phyloP scores from a whole-genome alignment of 805 yeast genomes.

The Phaffomyces thermotolerans region DNA sequence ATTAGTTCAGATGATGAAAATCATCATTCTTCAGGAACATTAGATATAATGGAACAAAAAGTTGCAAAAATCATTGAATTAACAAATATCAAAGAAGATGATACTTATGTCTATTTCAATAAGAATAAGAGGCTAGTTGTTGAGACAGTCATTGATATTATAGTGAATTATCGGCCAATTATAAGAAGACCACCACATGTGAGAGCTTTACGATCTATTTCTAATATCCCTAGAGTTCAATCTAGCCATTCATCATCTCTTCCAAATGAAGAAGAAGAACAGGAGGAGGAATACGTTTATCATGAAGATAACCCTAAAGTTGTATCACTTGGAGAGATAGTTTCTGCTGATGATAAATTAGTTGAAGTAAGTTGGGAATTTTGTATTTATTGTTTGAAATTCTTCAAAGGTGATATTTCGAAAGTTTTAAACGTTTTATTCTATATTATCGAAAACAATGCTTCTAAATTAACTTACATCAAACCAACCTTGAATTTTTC shows the following conservation, averaged over 20 bases:
- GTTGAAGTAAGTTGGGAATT: conserved; percentile 33
- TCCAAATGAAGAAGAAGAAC: not conserved
- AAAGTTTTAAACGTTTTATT: conserved; percentile 32
- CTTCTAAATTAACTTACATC: conserved; percentile 24
- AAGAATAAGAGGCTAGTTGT: not conserved
- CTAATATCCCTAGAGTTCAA: conserved; percentile 2
- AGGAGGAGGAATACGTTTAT: not conserved
- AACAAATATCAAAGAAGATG: not conserved
- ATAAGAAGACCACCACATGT: not conserved
- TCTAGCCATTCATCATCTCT: not conserved
- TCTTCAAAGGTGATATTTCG: conserved; percentile 37
- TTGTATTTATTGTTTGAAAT: conserved; percentile 30
- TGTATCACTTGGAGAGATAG: conserved; percentile 27
- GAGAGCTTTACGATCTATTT: not conserved
- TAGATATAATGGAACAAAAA: not conserved
- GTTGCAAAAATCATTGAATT: not conserved
- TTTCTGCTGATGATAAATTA: conserved; percentile 29
- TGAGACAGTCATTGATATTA: conserved; percentile 1
- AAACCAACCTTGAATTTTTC: conserved; percentile 4
- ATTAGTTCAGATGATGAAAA: no score
- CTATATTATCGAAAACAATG: conserved; percentile 26
- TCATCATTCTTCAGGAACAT: no score
- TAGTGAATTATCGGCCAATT: not conserved
- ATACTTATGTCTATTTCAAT: not conserved
- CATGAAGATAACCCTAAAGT: conserved; percentile 23